Base-by-base conservation (phyloP, 441 rosid species). In the Eutrema salsugineum region DNA sequence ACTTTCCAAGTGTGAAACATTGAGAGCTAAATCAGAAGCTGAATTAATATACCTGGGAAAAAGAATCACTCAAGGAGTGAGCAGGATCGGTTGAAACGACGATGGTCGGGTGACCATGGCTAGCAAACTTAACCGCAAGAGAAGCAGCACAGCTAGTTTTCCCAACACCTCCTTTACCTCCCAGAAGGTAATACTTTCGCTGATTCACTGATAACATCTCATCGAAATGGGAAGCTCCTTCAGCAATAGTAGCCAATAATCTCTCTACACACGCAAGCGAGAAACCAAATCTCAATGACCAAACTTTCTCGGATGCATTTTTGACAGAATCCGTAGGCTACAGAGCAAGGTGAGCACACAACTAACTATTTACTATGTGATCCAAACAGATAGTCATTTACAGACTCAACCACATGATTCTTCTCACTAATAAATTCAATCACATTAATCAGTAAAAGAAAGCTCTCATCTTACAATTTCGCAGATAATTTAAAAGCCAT, bases 41-140 rank as follows among this genome's bases (percentile, higher is more conserved):
- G 74, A 33, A 17, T 59, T 11, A 4, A 24, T 24, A 62, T 54
- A 86, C 96, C 88, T 91, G 93, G 10, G 86, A 81, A 72, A 91
- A 93, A 5, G 97, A 93, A 83, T 93, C 93, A 48, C 98, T 89
- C 63, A 93, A 81, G 57, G 97, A 91, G 78, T 91, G 93, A 51
- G 96, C 97, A 57, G 97, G 98, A 63, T 91, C 96, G 66, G 96
- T 93, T 44, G 96, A 91, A 63, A 93, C 91, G 27, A 91, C 88
- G 35, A 89, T 83, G 55, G 96, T 88, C 2, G 93, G 93, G 76
- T 89, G 97, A 39, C 98, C 96, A 33, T 80, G 73, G 78, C 78
- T 86, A 44, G 98, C 93, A 76, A 93, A 91, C 73, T 88, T 91
- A 42, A 93, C 96, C 1, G 97, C 90, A n/a, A 91, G 96, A 63